phyloP scores from a whole-genome alignment of 345 rosid genomes.

The Camelina hispida region DNA sequence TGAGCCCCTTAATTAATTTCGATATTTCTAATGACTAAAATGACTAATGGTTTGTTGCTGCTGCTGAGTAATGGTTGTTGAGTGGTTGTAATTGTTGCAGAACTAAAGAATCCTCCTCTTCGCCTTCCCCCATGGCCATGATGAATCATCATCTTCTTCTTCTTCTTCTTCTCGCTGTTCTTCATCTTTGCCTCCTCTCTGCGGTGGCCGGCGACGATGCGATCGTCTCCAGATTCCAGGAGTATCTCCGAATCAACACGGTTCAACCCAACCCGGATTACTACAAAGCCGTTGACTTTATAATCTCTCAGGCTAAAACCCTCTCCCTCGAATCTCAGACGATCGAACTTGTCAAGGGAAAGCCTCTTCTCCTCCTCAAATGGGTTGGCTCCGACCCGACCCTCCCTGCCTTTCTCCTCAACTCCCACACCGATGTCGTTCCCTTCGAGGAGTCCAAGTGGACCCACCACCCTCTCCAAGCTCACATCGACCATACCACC shows the following conservation, averaged over 20 bases:
- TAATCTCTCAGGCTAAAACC: conserved; percentile 66
- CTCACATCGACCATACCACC: conserved; percentile 63
- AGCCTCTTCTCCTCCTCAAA: conserved; percentile 76
- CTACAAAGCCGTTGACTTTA: conserved; percentile 59
- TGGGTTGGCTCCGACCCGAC: conserved; percentile 72
- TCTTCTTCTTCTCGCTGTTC: conserved; percentile 1
- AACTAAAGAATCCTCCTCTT: conserved; percentile 1
- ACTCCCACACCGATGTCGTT: conserved; percentile 97
- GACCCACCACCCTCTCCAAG: conserved; percentile 73
- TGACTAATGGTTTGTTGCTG: too few species aligned
- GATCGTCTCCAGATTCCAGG: conserved; percentile 73
- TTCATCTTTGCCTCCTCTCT: conserved; percentile 18
- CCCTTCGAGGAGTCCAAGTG: conserved; percentile 83
- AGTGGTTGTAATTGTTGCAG: not conserved
- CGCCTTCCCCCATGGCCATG: too few species aligned
- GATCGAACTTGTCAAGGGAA: conserved; percentile 64
- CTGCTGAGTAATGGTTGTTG: too few species aligned
- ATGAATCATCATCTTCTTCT: not conserved
- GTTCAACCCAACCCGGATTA: conserved; percentile 85
- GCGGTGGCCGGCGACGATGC: conserved; percentile 29
- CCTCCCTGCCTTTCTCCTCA: conserved; percentile 78
- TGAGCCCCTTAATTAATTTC: not conserved
- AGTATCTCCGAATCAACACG: conserved; percentile 87
- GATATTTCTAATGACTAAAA: too few species aligned
- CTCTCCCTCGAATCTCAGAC: conserved; percentile 66